phyloP scores from a whole-genome alignment of 2,329 filamentous ascomycete species.

The Coleophoma eucalyptorum region DNA sequence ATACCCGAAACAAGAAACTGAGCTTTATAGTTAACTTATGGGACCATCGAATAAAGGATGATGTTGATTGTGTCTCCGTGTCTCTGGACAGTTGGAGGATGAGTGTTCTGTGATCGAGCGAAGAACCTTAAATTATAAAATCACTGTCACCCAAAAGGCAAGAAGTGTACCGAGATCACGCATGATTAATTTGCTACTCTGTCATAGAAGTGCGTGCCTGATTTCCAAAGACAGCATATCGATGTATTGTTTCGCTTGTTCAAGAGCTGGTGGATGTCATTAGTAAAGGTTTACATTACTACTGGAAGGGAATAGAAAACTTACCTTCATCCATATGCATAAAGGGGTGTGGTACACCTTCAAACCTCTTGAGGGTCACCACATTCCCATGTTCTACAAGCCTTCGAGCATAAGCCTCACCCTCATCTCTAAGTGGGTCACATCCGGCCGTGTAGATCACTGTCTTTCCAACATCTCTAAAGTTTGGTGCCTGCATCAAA shows the following conservation, averaged over 20 bases:
- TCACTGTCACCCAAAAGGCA: no score
- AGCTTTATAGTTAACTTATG: no score
- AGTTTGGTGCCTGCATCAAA: slow-evolving; percentile 31
- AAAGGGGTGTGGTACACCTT: slow-evolving; percentile 44
- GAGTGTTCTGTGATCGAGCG: no score
- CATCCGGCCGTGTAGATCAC: slow-evolving; percentile 39
- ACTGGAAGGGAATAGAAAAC: neutral
- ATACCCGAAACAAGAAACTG: no score
- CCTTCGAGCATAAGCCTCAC: slow-evolving; percentile 40
- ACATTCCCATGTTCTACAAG: slow-evolving; percentile 39
- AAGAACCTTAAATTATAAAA: no score
- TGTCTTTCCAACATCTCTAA: slow-evolving; percentile 30
- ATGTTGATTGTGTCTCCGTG: no score
- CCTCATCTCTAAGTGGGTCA: slow-evolving; percentile 44
- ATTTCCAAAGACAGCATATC: slow-evolving; percentile 14
- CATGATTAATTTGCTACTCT: no score
- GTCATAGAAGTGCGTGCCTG: neutral
- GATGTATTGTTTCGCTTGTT: slow-evolving; percentile 27
- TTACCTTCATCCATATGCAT: slow-evolving; percentile 38
- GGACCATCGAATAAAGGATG: no score
- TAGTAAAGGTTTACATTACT: neutral
- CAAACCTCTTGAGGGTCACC: slow-evolving; percentile 41
- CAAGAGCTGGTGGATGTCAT: slow-evolving; percentile 11
- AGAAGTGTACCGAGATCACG: no score
- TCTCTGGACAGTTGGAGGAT: no score